phyloP scores from a whole-genome alignment of 148 eudicot genomes.

The Camellia sinensis region DNA sequence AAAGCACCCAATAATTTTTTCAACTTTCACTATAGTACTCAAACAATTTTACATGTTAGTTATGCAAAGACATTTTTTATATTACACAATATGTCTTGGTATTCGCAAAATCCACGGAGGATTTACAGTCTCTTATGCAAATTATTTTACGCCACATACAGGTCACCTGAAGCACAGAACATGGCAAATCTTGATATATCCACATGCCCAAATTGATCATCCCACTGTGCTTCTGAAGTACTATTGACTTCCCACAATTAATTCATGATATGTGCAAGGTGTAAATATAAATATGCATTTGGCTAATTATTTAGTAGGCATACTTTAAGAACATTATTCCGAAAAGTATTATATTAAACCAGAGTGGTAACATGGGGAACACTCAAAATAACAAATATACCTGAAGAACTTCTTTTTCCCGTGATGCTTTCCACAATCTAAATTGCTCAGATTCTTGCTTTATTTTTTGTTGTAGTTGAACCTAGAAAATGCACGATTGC shows the following conservation, averaged over 20 bases:
- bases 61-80: not conserved
- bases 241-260: not conserved
- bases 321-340: not conserved
- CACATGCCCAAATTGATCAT: not conserved
- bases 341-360: not conserved
- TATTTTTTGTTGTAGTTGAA: constrained; percentile 91
- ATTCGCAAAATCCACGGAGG: not conserved
- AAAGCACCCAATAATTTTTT: not conserved
- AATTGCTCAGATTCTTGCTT: constrained; percentile 99
- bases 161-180: not conserved
- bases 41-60: not conserved
- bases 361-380: not conserved
- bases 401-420: constrained; percentile 99
- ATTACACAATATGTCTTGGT: not conserved
- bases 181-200: not conserved
- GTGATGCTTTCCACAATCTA: constrained; percentile 84
- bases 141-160: not conserved
- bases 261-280: not conserved
- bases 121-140: not conserved
- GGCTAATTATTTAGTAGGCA: not conserved
- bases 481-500: constrained; percentile 36
- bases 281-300: not conserved
- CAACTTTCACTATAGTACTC: not conserved
- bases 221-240: not conserved
- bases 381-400: constrained; percentile 27